Evolutionary conservation across 208 protist genomes (phyloP).

Genomic region (Trypanosoma cruzi): DNA sequence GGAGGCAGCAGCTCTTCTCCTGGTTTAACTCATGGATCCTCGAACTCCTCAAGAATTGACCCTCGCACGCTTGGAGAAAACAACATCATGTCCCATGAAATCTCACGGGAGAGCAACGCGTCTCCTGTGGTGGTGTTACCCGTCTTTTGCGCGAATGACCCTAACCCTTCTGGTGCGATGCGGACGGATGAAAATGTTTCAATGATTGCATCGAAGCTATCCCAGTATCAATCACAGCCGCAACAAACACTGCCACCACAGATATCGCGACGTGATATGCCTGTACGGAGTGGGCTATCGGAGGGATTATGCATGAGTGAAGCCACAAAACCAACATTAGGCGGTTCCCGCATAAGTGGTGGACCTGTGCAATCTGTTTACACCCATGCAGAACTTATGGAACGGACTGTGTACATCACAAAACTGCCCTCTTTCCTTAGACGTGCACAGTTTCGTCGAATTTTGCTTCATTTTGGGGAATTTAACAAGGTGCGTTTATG

Average conservation of each 20-base stretch:
- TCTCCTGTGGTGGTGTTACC: background rate
- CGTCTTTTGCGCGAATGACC: background rate
- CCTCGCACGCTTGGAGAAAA: conserved; percentile 1
- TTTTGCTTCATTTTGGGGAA: conserved; percentile 80
- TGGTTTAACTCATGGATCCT: conserved; percentile 18
- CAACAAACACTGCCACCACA: too few species aligned
- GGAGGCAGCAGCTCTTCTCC: conserved; percentile 38
- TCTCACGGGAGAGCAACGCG: conserved; percentile 13
- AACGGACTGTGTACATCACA: conserved; percentile 85
- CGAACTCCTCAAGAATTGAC: conserved; percentile 1
- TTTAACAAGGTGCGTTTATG: conserved; percentile 87
- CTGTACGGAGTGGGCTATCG: conserved; percentile 4
- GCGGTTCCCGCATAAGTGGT: conserved; percentile 9
- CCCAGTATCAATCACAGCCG: background rate
- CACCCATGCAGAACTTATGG: conserved; percentile 47
- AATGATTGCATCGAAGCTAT: background rate
- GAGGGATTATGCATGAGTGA: conserved; percentile 6
- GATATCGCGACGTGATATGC: background rate
- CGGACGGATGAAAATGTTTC: background rate
- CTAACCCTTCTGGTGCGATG: background rate
- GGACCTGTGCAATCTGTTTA: conserved; percentile 2
- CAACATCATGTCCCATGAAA: conserved; percentile 12
- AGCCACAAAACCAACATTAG: conserved; percentile 1
- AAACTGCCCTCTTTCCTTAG: conserved; percentile 74
- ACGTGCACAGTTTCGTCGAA: conserved; percentile 58